These are phyloP conservation scores for Canavalia gladiata DNA, from an alignment of 306 rosid species.

Conservation along the genomic window DNA sequence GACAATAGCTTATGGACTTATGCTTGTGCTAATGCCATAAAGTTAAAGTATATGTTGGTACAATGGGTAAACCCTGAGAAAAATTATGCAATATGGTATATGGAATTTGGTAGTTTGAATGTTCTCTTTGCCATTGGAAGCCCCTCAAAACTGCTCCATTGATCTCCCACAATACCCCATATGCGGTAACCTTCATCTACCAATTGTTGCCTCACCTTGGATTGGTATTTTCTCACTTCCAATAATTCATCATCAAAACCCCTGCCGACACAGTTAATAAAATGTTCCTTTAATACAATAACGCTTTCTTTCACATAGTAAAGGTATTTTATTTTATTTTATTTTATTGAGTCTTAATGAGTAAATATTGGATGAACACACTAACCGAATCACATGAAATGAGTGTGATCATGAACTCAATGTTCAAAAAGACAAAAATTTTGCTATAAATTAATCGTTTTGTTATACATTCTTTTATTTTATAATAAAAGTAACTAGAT, in stretches of 20 bases:
- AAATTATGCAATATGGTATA: slow-evolving; percentile 47
- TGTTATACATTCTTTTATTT: too few relatives aligned
- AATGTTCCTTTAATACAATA: neutral
- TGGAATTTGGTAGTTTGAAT: slow-evolving; percentile 75
- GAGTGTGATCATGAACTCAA: neutral
- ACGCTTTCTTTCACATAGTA: neutral
- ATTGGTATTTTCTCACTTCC: slow-evolving; percentile 61
- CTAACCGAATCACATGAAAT: too few relatives aligned
- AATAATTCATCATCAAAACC: slow-evolving; percentile 67
- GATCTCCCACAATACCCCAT: slow-evolving; percentile 77
- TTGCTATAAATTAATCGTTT: neutral
- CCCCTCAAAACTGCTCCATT: slow-evolving; percentile 78
- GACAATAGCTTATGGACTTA: slow-evolving; percentile 37
- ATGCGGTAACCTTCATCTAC: slow-evolving; percentile 66
- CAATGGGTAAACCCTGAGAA: neutral
- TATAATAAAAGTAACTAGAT: too few relatives aligned
- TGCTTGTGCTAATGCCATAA: slow-evolving; percentile 9
- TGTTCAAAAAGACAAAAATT: neutral
- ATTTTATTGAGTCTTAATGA: neutral
- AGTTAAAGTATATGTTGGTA: neutral
- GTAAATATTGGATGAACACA: neutral
- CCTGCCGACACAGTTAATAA: slow-evolving; percentile 44
- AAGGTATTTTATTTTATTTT: neutral
- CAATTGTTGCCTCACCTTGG: slow-evolving; percentile 55
- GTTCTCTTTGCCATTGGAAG: slow-evolving; percentile 63